Evolutionary conservation across 164 flowering plant species (phyloP).

Genomic region (Vitis labrusca): DNA sequence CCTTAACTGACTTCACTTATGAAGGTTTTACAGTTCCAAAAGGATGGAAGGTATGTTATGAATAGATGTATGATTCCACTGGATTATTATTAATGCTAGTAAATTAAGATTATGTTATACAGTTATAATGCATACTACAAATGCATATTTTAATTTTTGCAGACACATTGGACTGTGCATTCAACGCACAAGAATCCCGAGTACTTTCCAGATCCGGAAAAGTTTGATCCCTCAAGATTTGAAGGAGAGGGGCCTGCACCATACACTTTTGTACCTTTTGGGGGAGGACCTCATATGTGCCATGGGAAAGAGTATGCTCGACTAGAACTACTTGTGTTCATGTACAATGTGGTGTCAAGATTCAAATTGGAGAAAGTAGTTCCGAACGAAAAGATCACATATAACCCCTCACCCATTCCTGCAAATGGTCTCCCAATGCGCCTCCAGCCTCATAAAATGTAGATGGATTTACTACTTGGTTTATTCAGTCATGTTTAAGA

Average conservation of each 20-base stretch:
- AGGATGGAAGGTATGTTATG: conserved; percentile 15
- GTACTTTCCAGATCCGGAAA: conserved; percentile 24
- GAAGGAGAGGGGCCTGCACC: conserved; percentile 51
- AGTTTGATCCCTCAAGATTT: conserved; percentile 50
- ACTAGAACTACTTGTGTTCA: conserved; percentile 45
- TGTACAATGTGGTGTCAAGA: conserved; percentile 25
- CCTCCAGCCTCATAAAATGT: conserved; percentile 3
- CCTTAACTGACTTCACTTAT: conserved; percentile 37
- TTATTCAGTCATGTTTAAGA: no score
- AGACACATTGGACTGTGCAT: conserved; percentile 56
- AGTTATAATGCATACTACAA: no score
- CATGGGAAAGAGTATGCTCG: conserved; percentile 56
- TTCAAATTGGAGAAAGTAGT: conserved; percentile 1
- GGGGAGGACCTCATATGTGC: conserved; percentile 65
- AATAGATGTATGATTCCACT: no score
- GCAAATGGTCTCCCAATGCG: not conserved
- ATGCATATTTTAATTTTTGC: not conserved
- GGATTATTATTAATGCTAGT: no score
- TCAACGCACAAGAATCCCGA: conserved; percentile 42
- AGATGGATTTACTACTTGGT: no score
- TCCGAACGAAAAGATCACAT: not conserved
- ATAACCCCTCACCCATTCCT: not conserved
- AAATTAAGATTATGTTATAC: no score
- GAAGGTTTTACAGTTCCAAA: conserved; percentile 53
- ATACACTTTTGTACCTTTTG: conserved; percentile 57